Conservation (phyloP, 352 stramenopile genomes). For the Lagenidium giganteum region DNA sequence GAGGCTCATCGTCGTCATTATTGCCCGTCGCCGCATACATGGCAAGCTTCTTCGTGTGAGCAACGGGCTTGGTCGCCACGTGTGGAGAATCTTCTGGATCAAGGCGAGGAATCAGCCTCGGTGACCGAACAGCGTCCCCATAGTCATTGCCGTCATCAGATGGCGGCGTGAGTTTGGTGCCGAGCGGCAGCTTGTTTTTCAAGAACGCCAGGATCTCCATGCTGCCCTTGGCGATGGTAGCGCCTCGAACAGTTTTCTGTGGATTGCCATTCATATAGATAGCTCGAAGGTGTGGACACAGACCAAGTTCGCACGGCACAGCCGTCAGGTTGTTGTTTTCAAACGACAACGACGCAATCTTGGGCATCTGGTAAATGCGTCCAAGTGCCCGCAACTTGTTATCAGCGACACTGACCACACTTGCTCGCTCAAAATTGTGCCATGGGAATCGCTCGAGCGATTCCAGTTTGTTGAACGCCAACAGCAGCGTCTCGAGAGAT, state of each 20-base stretch:
- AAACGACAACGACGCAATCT: slow-evolving; percentile 53
- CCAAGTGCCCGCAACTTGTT: slow-evolving; percentile 58
- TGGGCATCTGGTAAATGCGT: slow-evolving; percentile 37
- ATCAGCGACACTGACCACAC: slow-evolving; percentile 48
- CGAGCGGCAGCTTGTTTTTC: slow-evolving; percentile 56
- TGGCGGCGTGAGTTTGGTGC: slow-evolving; percentile 12
- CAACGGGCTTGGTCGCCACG: too few relatives aligned
- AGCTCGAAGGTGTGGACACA: slow-evolving; percentile 43
- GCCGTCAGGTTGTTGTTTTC: slow-evolving; percentile 73
- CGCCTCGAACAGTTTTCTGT: slow-evolving; percentile 55
- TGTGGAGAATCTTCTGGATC: too few relatives aligned
- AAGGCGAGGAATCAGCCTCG: too few relatives aligned
- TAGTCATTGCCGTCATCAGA: too few relatives aligned
- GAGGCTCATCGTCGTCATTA: too few relatives aligned
- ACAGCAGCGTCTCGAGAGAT: slow-evolving; percentile 39
- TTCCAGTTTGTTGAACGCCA: slow-evolving; percentile 56
- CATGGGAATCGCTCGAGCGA: slow-evolving; percentile 44
- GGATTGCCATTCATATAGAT: slow-evolving; percentile 80
- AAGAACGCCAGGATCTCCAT: slow-evolving; percentile 49
- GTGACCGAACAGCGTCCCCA: too few relatives aligned
- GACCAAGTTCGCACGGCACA: slow-evolving; percentile 49
- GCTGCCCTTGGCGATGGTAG: slow-evolving; percentile 56
- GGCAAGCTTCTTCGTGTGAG: too few relatives aligned
- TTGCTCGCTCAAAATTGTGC: slow-evolving; percentile 26
- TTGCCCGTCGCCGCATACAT: slow-evolving; percentile 17